Evolutionary conservation across 306 rosid species (phyloP), one percentile per base, ranked within the genome.

Genomic region (Amphicarpaea edgeworthii): DNA sequence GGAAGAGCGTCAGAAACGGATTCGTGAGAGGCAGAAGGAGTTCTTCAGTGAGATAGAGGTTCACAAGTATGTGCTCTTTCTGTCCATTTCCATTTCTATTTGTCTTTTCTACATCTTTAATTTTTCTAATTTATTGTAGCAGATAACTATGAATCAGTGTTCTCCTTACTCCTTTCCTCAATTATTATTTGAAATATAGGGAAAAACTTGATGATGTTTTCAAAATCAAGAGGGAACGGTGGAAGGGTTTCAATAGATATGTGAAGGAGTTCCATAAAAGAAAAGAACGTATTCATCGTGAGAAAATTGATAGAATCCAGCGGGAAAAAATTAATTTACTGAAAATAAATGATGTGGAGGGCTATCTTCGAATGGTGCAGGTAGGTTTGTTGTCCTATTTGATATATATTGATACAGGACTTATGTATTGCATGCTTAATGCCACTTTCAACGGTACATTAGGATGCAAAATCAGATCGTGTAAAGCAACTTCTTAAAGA

Each of bases 391-490:
- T 57, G 76, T 62, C 79, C 28, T 55, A 9, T 38, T 38, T 28
- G 57, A 37, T 85, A 41, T 30, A 23, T 23, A 30, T 65, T 7
- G 54, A 72, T 72, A 62, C 68, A 40, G 12, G 50, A 70, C 46
- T 69, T 67, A 17, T 49, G 49, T 54, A n/a, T 43, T 43, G 55
- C 23, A 49, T 65, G 65, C 66, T 47, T 47, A 73, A 69, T 64
- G 21, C 66, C 45, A 17, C 68, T 49, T 75, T 58, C 50, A 16
- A 72, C 75, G 70, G 59, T 71, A 43, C 65, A 28, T 45, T 81
- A 96, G 99, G 99, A 96, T 86, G 98, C 97, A 50, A 96, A 96
- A 75, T 96, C 99, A 64, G 99, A 96, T 82, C 97, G 99, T 70
- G 99, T 96, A 43, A 96, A 90, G 86, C 99, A 96, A 82, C 99